A percentile compares a stretch with the other conserved stretches of the same genome.
phyloP scores from a whole-genome alignment of 176 grass and related monocot genomes.

The Avena insularis region DNA sequence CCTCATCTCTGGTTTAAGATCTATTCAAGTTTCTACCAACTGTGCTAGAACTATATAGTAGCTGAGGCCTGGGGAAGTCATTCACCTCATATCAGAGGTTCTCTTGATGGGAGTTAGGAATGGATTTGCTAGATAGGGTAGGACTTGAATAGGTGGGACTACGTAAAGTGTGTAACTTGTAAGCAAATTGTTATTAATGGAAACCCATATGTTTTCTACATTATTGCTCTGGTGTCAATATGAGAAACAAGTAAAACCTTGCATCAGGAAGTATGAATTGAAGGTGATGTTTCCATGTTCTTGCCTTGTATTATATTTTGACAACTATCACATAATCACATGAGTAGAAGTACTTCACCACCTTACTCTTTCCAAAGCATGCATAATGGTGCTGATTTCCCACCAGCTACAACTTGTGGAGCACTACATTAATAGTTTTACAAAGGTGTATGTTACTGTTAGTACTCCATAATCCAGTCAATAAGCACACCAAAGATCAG shows the following conservation, averaged over 20 bases:
- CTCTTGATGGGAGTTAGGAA: background rate
- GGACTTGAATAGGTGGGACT: constrained; percentile 1
- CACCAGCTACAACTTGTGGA: background rate
- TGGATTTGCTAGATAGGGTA: background rate
- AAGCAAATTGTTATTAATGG: constrained; percentile 15
- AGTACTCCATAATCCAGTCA: background rate
- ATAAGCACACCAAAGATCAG: background rate
- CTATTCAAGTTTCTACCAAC: background rate
- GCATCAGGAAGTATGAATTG: constrained; percentile 19
- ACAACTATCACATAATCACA: background rate
- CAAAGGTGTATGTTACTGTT: background rate
- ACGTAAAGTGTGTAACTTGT: constrained; percentile 8
- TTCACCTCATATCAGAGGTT: background rate
- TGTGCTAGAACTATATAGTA: background rate
- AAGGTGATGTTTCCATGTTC: background rate
- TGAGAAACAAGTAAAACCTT: background rate
- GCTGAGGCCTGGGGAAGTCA: background rate
- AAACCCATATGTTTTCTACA: background rate
- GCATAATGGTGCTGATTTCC: background rate
- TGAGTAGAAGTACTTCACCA: background rate
- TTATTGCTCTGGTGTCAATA: background rate
- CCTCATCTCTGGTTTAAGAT: background rate
- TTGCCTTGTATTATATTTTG: constrained; percentile 16
- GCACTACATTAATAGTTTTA: background rate
- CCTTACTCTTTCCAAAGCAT: constrained; percentile 11